Conservation (phyloP, 208 protist genomes). For the Crithidia fasciculata region DNA sequence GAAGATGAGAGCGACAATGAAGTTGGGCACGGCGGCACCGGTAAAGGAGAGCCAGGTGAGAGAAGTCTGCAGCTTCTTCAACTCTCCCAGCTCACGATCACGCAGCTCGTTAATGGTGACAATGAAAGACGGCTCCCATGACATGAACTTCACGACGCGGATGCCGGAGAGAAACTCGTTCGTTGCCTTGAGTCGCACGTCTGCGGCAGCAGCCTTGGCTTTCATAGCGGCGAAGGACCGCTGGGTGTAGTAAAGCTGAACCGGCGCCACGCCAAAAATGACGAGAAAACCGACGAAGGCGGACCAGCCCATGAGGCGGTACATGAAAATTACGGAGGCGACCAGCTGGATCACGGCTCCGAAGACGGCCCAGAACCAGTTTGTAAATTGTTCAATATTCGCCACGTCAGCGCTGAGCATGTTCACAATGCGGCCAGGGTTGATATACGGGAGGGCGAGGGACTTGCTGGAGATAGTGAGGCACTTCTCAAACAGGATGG, state of each 20-base stretch:
- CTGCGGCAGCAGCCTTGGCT: conserved; percentile 49
- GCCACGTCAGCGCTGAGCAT: conserved; percentile 80
- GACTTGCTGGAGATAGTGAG: conserved; percentile 55
- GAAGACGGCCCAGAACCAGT: conserved; percentile 22
- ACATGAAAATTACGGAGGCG: background rate
- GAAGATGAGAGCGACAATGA: conserved; percentile 65
- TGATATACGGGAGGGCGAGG: conserved; percentile 68
- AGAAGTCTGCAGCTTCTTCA: background rate
- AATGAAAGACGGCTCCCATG: conserved; percentile 72
- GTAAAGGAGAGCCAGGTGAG: background rate
- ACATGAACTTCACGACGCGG: conserved; percentile 93
- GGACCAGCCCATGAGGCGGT: background rate
- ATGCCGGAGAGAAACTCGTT: conserved; percentile 94
- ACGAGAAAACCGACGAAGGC: background rate
- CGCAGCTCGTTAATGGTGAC: background rate
- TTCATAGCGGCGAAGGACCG: too few relatives aligned
- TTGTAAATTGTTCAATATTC: conserved; percentile 37
- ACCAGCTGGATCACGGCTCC: background rate
- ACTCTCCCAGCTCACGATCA: background rate
- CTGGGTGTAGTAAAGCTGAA: too few relatives aligned
- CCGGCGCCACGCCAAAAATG: too few relatives aligned
- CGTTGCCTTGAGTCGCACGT: conserved; percentile 86
- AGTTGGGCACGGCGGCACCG: conserved; percentile 38
- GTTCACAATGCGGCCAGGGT: conserved; percentile 84
- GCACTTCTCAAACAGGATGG: conserved; percentile 80